These are phyloP conservation scores for Hysterangium stoloniferum DNA, from an alignment of 768 basidiomycete species.

Conservation along the genomic window DNA sequence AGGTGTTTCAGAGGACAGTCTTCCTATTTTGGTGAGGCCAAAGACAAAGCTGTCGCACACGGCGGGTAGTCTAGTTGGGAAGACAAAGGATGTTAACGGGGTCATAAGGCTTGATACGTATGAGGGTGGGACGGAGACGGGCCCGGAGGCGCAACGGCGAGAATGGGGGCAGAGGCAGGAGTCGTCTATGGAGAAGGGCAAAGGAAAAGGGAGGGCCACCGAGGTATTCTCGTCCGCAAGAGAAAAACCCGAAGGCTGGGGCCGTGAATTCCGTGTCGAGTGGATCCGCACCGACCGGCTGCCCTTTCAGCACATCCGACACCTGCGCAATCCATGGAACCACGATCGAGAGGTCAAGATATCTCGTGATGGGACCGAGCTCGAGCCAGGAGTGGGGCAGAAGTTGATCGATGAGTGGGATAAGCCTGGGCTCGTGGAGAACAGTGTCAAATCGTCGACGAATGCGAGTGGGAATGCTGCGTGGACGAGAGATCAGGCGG, in stretches of 20 bases:
- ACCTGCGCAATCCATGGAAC: constrained; percentile 91
- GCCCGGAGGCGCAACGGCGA: not conserved
- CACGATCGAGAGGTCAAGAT: constrained; percentile 75
- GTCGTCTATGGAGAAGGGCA: constrained; percentile 1
- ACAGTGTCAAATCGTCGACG: too few relatives aligned
- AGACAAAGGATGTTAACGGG: not conserved
- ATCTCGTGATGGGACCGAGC: constrained; percentile 85
- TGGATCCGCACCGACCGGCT: constrained; percentile 71
- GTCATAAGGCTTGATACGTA: not conserved
- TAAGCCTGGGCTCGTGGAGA: constrained; percentile 13
- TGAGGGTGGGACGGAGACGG: not conserved
- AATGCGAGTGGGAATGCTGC: too few relatives aligned
- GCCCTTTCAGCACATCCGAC: constrained; percentile 68
- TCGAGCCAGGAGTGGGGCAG: constrained; percentile 73
- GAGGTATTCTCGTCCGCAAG: too few relatives aligned
- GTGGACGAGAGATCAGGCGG: too few relatives aligned
- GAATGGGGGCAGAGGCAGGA: not conserved
- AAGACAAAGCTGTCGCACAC: not conserved
- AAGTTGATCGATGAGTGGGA: constrained; percentile 66
- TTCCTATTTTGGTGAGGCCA: not conserved
- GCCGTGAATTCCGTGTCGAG: constrained; percentile 71
- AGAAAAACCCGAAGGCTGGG: constrained; percentile 43
- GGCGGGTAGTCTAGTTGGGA: not conserved
- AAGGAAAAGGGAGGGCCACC: constrained; percentile 10
- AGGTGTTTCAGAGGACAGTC: not conserved